Conservation (phyloP, 2,329 filamentous ascomycete species). For the Ophiocordyceps camponoti-leonardi region DNA sequence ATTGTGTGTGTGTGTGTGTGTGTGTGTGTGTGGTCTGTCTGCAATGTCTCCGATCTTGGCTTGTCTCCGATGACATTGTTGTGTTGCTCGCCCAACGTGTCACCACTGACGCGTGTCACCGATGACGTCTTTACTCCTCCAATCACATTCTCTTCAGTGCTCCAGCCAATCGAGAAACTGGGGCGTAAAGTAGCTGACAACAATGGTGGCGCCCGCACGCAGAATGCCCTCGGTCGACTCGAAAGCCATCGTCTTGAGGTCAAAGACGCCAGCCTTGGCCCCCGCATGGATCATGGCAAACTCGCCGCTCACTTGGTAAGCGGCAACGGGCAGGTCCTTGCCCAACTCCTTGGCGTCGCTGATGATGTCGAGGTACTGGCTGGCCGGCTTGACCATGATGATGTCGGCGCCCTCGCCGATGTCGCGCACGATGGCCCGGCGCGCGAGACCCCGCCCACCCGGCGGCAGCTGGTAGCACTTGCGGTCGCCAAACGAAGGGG, state of each 20-base stretch:
- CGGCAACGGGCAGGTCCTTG: slow-evolving; percentile 78
- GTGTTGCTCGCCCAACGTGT: neutral
- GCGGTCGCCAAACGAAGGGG: slow-evolving; percentile 82
- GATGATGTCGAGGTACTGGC: slow-evolving; percentile 93
- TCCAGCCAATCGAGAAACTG: slow-evolving; percentile 54
- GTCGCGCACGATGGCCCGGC: slow-evolving; percentile 77
- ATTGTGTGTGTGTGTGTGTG: no score
- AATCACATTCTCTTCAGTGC: slow-evolving; percentile 14
- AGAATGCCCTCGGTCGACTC: slow-evolving; percentile 90
- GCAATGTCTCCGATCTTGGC: no score
- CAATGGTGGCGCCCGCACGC: slow-evolving; percentile 79
- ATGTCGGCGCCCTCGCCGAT: slow-evolving; percentile 90
- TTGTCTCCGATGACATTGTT: neutral
- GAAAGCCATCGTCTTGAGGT: slow-evolving; percentile 85
- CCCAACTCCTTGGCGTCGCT: slow-evolving; percentile 91
- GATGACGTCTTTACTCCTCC: neutral
- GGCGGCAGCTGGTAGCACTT: slow-evolving; percentile 94
- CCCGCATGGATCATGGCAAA: slow-evolving; percentile 96
- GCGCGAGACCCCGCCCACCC: slow-evolving; percentile 76
- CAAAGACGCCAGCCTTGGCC: slow-evolving; percentile 91
- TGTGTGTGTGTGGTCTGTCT: no score
- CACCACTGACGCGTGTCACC: neutral
- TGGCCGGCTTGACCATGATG: slow-evolving; percentile 98
- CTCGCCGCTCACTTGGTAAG: slow-evolving; percentile 94
- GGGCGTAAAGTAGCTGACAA: slow-evolving; percentile 88